Conservation (phyloP, 1,139 yeast species). For the Zygosaccharomyces sapae region DNA sequence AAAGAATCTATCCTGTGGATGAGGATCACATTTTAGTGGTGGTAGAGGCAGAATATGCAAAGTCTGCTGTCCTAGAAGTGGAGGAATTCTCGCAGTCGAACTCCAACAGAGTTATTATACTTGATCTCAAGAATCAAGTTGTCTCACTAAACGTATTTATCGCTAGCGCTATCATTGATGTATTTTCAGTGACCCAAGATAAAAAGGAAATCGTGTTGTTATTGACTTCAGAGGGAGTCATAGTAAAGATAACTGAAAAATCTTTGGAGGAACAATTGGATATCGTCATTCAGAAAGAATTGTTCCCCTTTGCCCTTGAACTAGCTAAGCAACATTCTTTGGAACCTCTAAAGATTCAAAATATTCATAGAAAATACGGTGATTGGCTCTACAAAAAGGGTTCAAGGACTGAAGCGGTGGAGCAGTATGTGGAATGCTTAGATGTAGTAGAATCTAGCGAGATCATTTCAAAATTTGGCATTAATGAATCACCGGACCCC, state of each 20-base stretch:
- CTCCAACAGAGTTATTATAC: slow-evolving; percentile 47
- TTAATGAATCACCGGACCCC: slow-evolving; percentile 55
- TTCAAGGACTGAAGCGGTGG: slow-evolving; percentile 64
- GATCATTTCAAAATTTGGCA: slow-evolving; percentile 74
- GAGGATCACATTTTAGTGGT: slow-evolving; percentile 44
- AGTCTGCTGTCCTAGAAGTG: slow-evolving; percentile 29
- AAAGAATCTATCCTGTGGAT: slow-evolving; percentile 42
- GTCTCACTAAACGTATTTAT: slow-evolving; percentile 67
- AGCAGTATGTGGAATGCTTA: slow-evolving; percentile 57
- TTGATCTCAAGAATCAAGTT: slow-evolving; percentile 67
- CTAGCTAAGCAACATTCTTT: slow-evolving; percentile 50
- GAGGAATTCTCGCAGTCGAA: slow-evolving; percentile 39
- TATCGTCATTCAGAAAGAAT: slow-evolving; percentile 62
- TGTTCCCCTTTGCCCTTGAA: slow-evolving; percentile 68
- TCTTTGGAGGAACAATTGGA: slow-evolving; percentile 62
- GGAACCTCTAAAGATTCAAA: slow-evolving; percentile 37
- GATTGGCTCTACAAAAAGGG: slow-evolving; percentile 65
- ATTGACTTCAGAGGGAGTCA: slow-evolving; percentile 69
- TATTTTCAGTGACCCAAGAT: slow-evolving; percentile 47
- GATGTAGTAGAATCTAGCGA: slow-evolving; percentile 62
- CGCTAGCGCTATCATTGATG: slow-evolving; percentile 55
- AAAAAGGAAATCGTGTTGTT: slow-evolving; percentile 47
- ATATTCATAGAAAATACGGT: slow-evolving; percentile 65
- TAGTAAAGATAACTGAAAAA: slow-evolving; percentile 67
- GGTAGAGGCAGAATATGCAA: slow-evolving; percentile 30